Conservation (phyloP, 2,329 filamentous ascomycete genomes). For the Aspergillus sp. region DNA sequence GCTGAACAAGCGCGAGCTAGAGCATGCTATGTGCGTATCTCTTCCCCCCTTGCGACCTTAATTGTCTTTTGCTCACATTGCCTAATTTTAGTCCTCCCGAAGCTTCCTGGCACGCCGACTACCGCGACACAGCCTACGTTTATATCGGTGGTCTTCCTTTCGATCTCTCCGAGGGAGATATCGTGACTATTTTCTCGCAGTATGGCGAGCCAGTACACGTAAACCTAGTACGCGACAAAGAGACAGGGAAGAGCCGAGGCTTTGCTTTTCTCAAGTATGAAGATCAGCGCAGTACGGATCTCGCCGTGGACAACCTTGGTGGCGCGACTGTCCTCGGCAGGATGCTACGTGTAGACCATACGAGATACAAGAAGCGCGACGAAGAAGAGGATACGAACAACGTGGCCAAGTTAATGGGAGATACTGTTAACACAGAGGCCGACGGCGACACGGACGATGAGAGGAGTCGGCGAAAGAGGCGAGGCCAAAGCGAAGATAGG, state of each 20-base stretch:
- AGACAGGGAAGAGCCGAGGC: conserved; percentile 90
- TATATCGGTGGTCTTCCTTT: conserved; percentile 94
- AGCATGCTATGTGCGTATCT: conserved; percentile 73
- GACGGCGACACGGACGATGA: conserved; percentile 42
- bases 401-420: conserved; percentile 51
- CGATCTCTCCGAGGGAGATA: conserved; percentile 90
- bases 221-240: conserved; percentile 89
- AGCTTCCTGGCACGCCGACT: conserved; percentile 96
- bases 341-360: conserved; percentile 84
- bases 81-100: conserved; percentile 65
- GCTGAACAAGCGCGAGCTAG: conserved; percentile 92
- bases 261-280: conserved; percentile 98
- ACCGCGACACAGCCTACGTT: conserved; percentile 93
- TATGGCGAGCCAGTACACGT: conserved; percentile 93
- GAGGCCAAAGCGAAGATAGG: conserved; percentile 44
- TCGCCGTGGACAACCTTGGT: conserved; percentile 93
- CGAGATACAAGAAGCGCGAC: conserved; percentile 84
- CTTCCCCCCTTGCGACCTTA: neutral
- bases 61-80: conserved; percentile 2
- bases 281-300: conserved; percentile 90
- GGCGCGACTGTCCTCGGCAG: conserved; percentile 81
- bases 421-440: conserved; percentile 33
- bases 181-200: conserved; percentile 95
- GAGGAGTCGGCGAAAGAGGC: conserved; percentile 30
- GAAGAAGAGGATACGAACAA: conserved; percentile 57